Base-by-base conservation (phyloP, 768 basidiomycete species). In the Psilocybe azurescens region DNA sequence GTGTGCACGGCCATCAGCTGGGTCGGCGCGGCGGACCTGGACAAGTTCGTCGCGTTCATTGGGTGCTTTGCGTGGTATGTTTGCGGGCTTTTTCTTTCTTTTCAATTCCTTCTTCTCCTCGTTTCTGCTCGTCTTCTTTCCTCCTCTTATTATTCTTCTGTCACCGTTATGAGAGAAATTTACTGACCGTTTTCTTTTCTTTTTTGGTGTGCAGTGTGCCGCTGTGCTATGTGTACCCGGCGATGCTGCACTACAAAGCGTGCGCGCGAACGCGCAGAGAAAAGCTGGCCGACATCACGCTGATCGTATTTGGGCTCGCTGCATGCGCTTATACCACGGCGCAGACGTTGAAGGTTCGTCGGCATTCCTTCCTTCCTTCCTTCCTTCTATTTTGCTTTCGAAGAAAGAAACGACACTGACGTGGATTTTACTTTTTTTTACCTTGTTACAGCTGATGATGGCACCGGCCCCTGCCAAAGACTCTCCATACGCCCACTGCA, bases 1-100 rank as follows among this genome's bases (percentile, higher is more conserved):
- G 73, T 91, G 62, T 94, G 94, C 74, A 93, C 93, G n/a, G 81
- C 81, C 50, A 79, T 98, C 68, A 91, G 89, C 69, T 90, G 89
- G 88, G 76, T 81, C 11, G 97, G 96, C 14, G 93, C 94, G 11
- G 83, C 79, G 38, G 96, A 97, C 75, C 77, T 99, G 48, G 97
- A 99, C 78, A 98, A 97, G 78, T 97, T 97, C 71, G 96, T 97
- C 14, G 87, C 93, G 14, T 88, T 98, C 68, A 84, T 98, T 60
- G 97, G 97, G 52, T 90, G 92, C 70, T 95, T 95, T 70, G 96
- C 96, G 62, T 97, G 95, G 95, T 95, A 64, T 69, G 91, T 24
- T 24, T 73, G 48, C n/a, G n/a, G n/a, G n/a, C n/a, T n/a, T n/a
- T n/a, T n/a, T n/a, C n/a, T n/a, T n/a, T n/a, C n/a, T n/a, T n/a